A percentile compares a stretch with the other conserved stretches of the same genome.
phyloP scores from a whole-genome alignment of 2,329 filamentous ascomycete species.

The Nothophaeocryptopus gaeumannii region DNA sequence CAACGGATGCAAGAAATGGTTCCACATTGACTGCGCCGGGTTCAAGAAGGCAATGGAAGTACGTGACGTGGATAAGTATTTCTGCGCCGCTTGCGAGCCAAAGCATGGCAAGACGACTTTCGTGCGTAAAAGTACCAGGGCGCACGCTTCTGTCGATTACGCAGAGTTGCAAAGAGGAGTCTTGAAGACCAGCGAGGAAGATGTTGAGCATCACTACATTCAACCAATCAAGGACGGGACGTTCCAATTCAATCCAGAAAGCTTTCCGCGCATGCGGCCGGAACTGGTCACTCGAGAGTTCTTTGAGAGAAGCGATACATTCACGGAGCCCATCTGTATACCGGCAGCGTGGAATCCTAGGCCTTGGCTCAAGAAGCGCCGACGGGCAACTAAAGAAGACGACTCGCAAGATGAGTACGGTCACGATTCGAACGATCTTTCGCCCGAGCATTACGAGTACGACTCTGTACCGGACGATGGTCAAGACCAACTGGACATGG shows the following conservation, averaged over 20 bases:
- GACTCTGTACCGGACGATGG: conserved; percentile 56
- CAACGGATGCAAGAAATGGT: conserved; percentile 67
- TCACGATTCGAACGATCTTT: conserved; percentile 23
- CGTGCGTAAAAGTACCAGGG: conserved; percentile 64
- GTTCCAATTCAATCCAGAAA: conserved; percentile 59
- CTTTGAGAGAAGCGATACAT: conserved; percentile 61
- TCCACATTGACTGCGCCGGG: conserved; percentile 64
- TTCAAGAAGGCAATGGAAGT: conserved; percentile 64
- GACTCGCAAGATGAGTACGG: conserved; percentile 30
- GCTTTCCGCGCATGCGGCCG: conserved; percentile 61
- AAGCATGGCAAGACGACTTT: conserved; percentile 62
- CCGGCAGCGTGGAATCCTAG: conserved; percentile 60
- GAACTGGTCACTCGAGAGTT: conserved; percentile 62
- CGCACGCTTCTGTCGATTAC: conserved; percentile 66
- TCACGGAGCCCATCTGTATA: conserved; percentile 65
- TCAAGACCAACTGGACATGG: conserved; percentile 66
- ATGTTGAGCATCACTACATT: conserved; percentile 65
- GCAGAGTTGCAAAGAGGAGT: conserved; percentile 65
- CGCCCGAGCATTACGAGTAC: conserved; percentile 45
- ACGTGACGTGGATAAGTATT: conserved; percentile 65
- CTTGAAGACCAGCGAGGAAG: conserved; percentile 63
- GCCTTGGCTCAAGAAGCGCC: conserved; percentile 37
- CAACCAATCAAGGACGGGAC: conserved; percentile 64
- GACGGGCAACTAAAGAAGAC: conserved; percentile 7
- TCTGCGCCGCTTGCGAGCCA: conserved; percentile 59